Percentiles rank a stretch among this genome's conserved stretches.
Evolutionary conservation across 1,284 basidiomycete species (phyloP).

Genomic region (Trichosporon sp.): DNA sequence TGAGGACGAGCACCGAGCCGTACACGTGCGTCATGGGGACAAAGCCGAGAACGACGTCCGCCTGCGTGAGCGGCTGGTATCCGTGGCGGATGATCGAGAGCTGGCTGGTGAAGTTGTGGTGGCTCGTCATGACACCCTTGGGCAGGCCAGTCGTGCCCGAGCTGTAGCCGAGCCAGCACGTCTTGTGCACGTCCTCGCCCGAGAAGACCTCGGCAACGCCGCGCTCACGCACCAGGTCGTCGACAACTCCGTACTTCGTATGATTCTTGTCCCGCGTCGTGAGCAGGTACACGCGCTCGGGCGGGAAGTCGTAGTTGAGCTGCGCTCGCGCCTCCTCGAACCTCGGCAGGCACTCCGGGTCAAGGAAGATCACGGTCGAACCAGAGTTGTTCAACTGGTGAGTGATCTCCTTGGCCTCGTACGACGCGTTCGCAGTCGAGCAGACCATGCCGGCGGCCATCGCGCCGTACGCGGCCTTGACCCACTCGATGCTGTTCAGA

Average conservation of each 20-base stretch:
- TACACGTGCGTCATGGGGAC: slow-evolving; percentile 20
- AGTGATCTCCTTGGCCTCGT: slow-evolving; percentile 32
- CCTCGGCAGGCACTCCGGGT: slow-evolving; percentile 52
- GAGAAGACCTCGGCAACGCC: slow-evolving; percentile 11
- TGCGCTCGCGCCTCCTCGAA: slow-evolving; percentile 27
- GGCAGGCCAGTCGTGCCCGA: slow-evolving; percentile 56
- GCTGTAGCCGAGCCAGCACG: slow-evolving; percentile 56
- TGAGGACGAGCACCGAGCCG: slow-evolving; percentile 48
- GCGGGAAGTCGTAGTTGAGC: not conserved
- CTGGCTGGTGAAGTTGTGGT: slow-evolving; percentile 57
- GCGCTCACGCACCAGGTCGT: slow-evolving; percentile 9
- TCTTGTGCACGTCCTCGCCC: slow-evolving; percentile 15
- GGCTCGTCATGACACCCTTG: slow-evolving; percentile 56
- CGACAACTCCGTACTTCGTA: slow-evolving; percentile 7
- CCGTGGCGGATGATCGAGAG: slow-evolving; percentile 11
- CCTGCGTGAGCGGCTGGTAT: slow-evolving; percentile 10
- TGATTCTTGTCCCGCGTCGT: slow-evolving; percentile 4
- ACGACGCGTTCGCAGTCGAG: slow-evolving; percentile 38
- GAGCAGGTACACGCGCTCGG: slow-evolving; percentile 7
- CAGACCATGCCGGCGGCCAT: slow-evolving; percentile 33
- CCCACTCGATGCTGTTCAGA: slow-evolving; percentile 58
- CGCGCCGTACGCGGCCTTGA: slow-evolving; percentile 54
- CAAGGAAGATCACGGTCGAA: slow-evolving; percentile 56
- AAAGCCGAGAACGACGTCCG: slow-evolving; percentile 15
- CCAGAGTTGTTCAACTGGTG: slow-evolving; percentile 52